Percentiles rank a stretch among this genome's conserved stretches.
phyloP scores from a whole-genome alignment of 768 basidiomycete species.

The Auricularia sp. region DNA sequence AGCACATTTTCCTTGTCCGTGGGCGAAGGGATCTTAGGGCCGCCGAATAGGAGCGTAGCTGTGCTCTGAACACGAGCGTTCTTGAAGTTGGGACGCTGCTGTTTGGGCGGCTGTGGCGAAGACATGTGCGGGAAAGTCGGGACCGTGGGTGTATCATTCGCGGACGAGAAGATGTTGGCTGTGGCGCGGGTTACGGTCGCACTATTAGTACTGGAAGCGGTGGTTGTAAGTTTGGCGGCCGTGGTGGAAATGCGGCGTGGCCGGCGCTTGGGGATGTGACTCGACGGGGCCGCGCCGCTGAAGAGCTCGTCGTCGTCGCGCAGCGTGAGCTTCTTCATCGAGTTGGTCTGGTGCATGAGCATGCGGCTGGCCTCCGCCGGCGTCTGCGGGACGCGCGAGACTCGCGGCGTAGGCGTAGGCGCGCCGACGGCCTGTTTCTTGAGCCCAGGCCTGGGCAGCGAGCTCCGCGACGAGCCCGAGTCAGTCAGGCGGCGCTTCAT shows the following conservation, averaged over 20 bases:
- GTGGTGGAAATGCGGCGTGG: conserved; percentile 22
- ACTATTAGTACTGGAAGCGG: conserved; percentile 25
- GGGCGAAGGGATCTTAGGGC: conserved; percentile 10
- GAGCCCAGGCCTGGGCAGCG: background rate
- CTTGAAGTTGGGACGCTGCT: conserved; percentile 30
- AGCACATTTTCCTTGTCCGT: conserved; percentile 12
- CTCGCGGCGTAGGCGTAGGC: background rate
- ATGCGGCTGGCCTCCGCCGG: conserved; percentile 44
- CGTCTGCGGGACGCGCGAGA: conserved; percentile 36
- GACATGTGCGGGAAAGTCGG: conserved; percentile 13
- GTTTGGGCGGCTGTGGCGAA: conserved; percentile 3
- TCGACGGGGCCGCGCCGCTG: background rate
- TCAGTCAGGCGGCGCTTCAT: background rate
- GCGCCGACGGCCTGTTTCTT: background rate
- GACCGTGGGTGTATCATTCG: conserved; percentile 23
- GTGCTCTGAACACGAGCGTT: conserved; percentile 43
- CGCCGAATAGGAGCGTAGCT: background rate
- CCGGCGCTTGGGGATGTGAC: conserved; percentile 18
- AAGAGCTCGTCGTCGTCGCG: conserved; percentile 26
- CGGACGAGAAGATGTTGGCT: conserved; percentile 5
- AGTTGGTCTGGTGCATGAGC: conserved; percentile 48
- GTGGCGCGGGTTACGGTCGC: conserved; percentile 32
- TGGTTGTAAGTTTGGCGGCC: conserved; percentile 44
- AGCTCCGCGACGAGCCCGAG: background rate
- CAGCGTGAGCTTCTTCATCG: conserved; percentile 50